Base-by-base conservation (phyloP, 2,329 filamentous ascomycete genomes). In the Ascomycota sp. region DNA sequence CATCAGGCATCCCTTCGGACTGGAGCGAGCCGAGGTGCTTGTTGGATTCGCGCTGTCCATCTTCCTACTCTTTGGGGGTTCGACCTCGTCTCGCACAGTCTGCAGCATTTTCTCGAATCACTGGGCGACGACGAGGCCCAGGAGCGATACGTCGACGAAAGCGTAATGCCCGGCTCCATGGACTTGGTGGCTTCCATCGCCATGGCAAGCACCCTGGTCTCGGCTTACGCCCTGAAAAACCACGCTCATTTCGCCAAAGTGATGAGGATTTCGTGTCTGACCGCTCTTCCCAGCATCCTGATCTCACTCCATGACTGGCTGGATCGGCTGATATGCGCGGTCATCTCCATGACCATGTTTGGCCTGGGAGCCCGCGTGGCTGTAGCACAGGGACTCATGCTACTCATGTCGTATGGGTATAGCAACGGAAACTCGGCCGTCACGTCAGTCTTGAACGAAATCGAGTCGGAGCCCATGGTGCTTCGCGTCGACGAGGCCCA, bases 1-100 rank as follows among this genome's bases (percentile, higher is more conserved):
- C 40, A 78, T 98, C 41, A 75, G 85, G 17, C 83, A 98, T 52
- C 89, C 89, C 0, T 98, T 98, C 46, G 85, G 76, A 4, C 67
- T 98, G 17, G 82, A 94, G 55, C 71, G 89, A 31, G 79, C 80
- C 34, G 89, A 98, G 52, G 86, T 98, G 5, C 68, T 98, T 11
- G 83, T 85, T 23, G 89, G 89, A 12, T 93, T 98, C 39, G 89
- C 85, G 35, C 82, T 95, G 72, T 91, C 83, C 30, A 78, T 98
- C 24, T 82, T 94, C 36, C 68, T 98, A 9, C 69, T 93, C n/a
- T 98, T 98, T 53, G 93, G 93, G 61, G 86, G 86, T 76, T 95
- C 43, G 89, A 98, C 43, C 69, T 98, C 29, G 76, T 98, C 36
- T 92, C 81, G 25, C 89, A 98, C 50, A 86, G 82, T 35, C 61